phyloP scores from a whole-genome alignment of 306 rosid species.

The Corylus avellana region DNA sequence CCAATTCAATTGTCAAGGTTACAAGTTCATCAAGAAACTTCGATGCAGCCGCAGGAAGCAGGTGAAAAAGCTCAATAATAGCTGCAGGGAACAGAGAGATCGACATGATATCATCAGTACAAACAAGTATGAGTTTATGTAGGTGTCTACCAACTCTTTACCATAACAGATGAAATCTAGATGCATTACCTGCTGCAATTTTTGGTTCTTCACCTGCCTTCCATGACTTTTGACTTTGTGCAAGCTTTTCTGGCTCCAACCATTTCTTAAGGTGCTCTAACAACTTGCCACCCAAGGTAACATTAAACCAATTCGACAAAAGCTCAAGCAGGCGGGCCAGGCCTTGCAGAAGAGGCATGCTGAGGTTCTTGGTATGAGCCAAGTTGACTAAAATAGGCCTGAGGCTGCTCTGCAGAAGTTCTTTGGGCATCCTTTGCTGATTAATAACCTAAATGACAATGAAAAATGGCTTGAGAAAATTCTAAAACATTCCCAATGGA shows the following conservation, averaged over 20 bases:
- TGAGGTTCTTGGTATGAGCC: slow-evolving; percentile 94
- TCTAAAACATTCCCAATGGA: slow-evolving; percentile 21
- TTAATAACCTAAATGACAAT: slow-evolving; percentile 72
- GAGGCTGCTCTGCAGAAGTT: slow-evolving; percentile 94
- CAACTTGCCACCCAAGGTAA: slow-evolving; percentile 89
- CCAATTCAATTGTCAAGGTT: slow-evolving; percentile 95
- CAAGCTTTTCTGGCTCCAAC: slow-evolving; percentile 99
- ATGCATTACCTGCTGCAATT: slow-evolving; percentile 87
- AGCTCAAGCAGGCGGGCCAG: slow-evolving; percentile 96
- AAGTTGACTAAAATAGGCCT: slow-evolving; percentile 95
- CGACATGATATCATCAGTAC: slow-evolving; percentile 25
- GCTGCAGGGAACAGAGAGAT: slow-evolving; percentile 56
- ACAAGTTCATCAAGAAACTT: slow-evolving; percentile 98
- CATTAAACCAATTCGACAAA: slow-evolving; percentile 96
- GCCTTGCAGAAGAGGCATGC: slow-evolving; percentile 98
- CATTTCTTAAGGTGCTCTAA: slow-evolving; percentile 97
- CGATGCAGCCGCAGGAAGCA: slow-evolving; percentile 94
- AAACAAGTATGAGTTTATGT: slow-evolving; percentile 4
- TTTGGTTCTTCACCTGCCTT: slow-evolving; percentile 99
- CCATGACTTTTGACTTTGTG: slow-evolving; percentile 93
- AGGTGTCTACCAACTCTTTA: slow-evolving; percentile 29
- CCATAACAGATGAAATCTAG: slow-evolving; percentile 29
- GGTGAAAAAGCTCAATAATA: slow-evolving; percentile 97
- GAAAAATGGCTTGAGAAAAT: slow-evolving; percentile 11
- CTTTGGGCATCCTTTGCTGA: slow-evolving; percentile 96